A percentile compares a stretch with the other conserved stretches of the same genome.
Conservation (phyloP, 768 basidiomycete species). For the Agrocybe pediades region DNA sequence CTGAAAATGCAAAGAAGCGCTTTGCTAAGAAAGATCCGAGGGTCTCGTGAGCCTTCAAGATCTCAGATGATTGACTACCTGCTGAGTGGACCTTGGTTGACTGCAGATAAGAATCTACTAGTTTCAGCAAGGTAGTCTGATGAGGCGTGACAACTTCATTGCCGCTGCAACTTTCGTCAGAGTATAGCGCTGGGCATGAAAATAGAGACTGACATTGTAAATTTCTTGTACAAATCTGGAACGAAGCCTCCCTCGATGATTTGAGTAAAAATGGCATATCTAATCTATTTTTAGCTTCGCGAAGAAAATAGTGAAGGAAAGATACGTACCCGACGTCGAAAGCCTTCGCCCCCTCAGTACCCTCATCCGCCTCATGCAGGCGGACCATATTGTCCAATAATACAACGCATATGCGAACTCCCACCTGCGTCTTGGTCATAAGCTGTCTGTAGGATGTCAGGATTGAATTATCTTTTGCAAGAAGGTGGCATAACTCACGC, state of each 20-base stretch:
- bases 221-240: constrained; percentile 58
- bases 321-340: constrained; percentile 74
- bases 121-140: constrained; percentile 85
- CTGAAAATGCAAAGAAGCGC: constrained; percentile 60
- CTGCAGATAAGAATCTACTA: constrained; percentile 84
- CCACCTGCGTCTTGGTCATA: constrained; percentile 53
- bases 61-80: constrained; percentile 28
- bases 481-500: constrained; percentile 44
- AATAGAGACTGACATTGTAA: constrained; percentile 54
- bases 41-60: constrained; percentile 39
- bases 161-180: constrained; percentile 36
- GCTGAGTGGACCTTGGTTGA: constrained; percentile 39
- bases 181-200: background rate
- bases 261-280: constrained; percentile 66
- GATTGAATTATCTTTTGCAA: constrained; percentile 5
- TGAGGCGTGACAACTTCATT: constrained; percentile 80
- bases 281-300: constrained; percentile 25
- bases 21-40: constrained; percentile 62
- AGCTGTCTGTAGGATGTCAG: constrained; percentile 41
- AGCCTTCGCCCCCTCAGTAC: constrained; percentile 61
- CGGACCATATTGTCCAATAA: constrained; percentile 74
- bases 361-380: constrained; percentile 68
- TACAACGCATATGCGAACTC: constrained; percentile 64
- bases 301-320: background rate
- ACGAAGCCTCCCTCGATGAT: constrained; percentile 62